Evolutionary conservation across 805 yeast species (phyloP), one percentile per base, ranked within the genome.

Genomic region (Saccharomycopsis sp.): DNA sequence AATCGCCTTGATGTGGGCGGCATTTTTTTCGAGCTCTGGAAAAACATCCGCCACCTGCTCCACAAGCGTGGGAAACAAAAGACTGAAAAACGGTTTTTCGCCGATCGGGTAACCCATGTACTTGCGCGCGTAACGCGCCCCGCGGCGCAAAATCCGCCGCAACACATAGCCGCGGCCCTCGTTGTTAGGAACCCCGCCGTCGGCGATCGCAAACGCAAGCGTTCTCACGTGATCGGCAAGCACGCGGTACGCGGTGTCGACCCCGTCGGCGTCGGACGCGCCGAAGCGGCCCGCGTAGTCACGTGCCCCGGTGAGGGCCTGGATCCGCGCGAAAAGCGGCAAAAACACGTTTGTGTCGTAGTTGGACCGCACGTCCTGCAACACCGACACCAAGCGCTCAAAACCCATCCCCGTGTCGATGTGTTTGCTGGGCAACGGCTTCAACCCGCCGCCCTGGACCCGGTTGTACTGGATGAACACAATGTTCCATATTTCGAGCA

Each of bases 341-440:
- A 82, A 79, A 78, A 94, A 94, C 47, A 92, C 97, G 71, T 94
- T 98, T 44, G 99, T 94, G 72, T 94, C 99, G 73, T 94, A 94
- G 76, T 94, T 94, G 52, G 98, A 91, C 65, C 81, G 75, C 67
- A 87, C 91, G 73, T 90, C 85, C 75, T 94, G 99, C 68, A 94
- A 79, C 54, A 92, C 85, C 2, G 97, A 90, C 29, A 94, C 99
- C 67, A 94, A 80, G 75, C 99, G 86, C 78, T 94, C 99, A 68
- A 91, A 94, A 50, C 99, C 99, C 91, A 94, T 82, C 75, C 99
- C 99, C 20, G 99, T 94, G 71, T 94, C 99, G 61, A 94, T 83
- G 70, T 94, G 99, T 74, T 92, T 87, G 54, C 91, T 91, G 50
- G 99, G 99, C 67, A 94, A 79, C 2, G 92, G 73, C 68, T 80